Base-by-base conservation (phyloP, 1,284 basidiomycete genomes). In the Pterula multifida region DNA sequence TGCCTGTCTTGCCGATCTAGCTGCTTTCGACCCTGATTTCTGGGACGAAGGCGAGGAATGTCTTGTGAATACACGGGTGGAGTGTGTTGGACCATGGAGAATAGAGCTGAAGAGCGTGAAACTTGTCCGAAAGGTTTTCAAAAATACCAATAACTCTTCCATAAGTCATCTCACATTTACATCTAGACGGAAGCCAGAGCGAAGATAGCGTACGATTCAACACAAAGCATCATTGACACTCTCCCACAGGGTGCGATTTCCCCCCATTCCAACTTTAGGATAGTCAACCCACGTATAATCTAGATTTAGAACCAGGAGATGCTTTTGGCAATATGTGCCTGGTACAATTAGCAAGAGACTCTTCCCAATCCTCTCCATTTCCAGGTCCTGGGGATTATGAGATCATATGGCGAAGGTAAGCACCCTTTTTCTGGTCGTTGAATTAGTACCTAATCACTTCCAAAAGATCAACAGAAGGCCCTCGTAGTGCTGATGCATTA, bases 361-460 rank as follows among this genome's bases (percentile, higher is more conserved):
- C 72, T 17, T 53, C 54, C 19, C 61, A 62, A 9, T 61, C 65
- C 13, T 62, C 65, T 6, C 56, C 60, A 3, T 65, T 78, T 48
- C 59, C 65, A 3, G 70, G 71, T 12, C 76, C 78, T 0, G 85
- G 80, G 1, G 66, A 68, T 50, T 83, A 85, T 56, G 67, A 73
- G 35, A 60, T 90, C 23, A 64, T 60, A 3, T 91, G 88, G 88
- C 68, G 74, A 64, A 78, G 84, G 87, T 81, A 57, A 45, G 65
- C 17, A 24, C n/a, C 11, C 3, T 42, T 35, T 36, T 22, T 48
- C 47, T 49, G 3, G 49, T 42, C 17, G 35, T 48, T 39, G 32
- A 36, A 9, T 3, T 12, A 2, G 45, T n/a, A 17, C 44, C 50
- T 23, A 48, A 51, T 17, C 28, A 42, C 6, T 44, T 51, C 36